These are phyloP conservation scores for Leishmania gerbilli DNA, from an alignment of 208 protist species.

Conservation along the genomic window DNA sequence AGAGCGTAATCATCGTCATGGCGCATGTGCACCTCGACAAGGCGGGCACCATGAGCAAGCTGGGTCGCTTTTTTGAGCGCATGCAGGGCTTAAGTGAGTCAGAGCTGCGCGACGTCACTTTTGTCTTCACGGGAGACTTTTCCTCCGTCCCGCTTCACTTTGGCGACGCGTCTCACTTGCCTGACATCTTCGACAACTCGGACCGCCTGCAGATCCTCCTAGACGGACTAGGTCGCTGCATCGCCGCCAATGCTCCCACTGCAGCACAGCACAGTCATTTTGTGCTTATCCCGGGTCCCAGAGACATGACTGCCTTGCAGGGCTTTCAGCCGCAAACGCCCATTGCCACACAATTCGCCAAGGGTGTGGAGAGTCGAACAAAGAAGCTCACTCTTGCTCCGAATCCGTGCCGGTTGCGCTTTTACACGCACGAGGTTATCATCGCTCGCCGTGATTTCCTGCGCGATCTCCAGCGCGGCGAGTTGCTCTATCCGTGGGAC, in stretches of 20 bases:
- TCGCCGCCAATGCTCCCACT: slow-evolving; percentile 63
- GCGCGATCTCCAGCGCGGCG: slow-evolving; percentile 61
- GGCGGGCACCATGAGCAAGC: slow-evolving; percentile 45
- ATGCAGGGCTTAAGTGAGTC: slow-evolving; percentile 83
- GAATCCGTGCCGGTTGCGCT: slow-evolving; percentile 86
- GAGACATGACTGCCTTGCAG: slow-evolving; percentile 67
- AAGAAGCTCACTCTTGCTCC: slow-evolving; percentile 74
- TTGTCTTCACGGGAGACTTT: slow-evolving; percentile 85
- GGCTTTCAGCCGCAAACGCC: slow-evolving; percentile 80
- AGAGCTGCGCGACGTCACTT: slow-evolving; percentile 79
- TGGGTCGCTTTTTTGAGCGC: slow-evolving; percentile 72
- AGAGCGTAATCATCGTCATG: slow-evolving; percentile 78
- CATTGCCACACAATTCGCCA: slow-evolving; percentile 53
- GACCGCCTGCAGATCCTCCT: slow-evolving; percentile 54
- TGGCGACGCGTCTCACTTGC: slow-evolving; percentile 81
- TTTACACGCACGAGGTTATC: slow-evolving; percentile 87
- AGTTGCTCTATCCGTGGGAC: slow-evolving; percentile 36
- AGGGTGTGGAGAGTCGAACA: slow-evolving; percentile 51
- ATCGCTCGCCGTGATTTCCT: slow-evolving; percentile 79
- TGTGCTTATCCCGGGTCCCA: slow-evolving; percentile 78
- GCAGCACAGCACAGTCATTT: slow-evolving; percentile 80
- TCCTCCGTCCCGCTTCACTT: slow-evolving; percentile 65
- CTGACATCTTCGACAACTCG: slow-evolving; percentile 63
- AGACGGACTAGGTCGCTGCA: slow-evolving; percentile 58
- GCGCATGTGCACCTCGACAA: slow-evolving; percentile 85